phyloP scores from a whole-genome alignment of 2,329 filamentous ascomycete genomes.

The Colletotrichum costaricense region DNA sequence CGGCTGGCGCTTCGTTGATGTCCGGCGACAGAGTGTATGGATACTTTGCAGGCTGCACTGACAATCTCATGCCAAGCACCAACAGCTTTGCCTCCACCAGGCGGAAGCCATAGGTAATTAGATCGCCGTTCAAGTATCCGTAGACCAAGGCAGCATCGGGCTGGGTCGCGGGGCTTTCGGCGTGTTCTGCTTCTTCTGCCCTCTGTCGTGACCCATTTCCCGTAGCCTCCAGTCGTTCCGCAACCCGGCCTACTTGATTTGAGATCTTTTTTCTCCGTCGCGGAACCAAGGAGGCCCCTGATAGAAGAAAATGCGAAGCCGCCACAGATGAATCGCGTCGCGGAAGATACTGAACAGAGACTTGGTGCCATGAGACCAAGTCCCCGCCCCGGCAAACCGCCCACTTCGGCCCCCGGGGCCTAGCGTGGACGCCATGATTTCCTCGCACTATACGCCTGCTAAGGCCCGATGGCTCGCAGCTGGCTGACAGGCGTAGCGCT shows the following conservation, averaged over 20 bases:
- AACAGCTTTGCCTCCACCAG: background rate
- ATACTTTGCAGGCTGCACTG: background rate
- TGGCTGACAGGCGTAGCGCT: background rate
- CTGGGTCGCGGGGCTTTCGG: background rate
- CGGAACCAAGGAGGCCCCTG: background rate
- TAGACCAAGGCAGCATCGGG: background rate
- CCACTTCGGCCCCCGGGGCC: background rate
- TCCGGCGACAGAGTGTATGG: background rate
- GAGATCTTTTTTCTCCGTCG: background rate
- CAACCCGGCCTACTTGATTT: background rate
- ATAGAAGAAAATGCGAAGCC: background rate
- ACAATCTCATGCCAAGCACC: background rate
- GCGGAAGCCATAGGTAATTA: background rate
- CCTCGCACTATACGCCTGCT: background rate
- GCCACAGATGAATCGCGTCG: background rate
- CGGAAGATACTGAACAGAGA: background rate
- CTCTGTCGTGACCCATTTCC: background rate
- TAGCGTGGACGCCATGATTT: background rate
- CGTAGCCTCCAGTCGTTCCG: background rate
- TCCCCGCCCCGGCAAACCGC: background rate
- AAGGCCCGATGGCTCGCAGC: background rate
- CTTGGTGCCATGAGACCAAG: background rate
- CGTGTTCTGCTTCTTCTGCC: background rate
- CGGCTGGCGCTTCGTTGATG: conserved; percentile 2
- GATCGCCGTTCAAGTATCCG: background rate